Base-by-base conservation (phyloP, 1,139 yeast genomes). In the Pichia sp. region DNA sequence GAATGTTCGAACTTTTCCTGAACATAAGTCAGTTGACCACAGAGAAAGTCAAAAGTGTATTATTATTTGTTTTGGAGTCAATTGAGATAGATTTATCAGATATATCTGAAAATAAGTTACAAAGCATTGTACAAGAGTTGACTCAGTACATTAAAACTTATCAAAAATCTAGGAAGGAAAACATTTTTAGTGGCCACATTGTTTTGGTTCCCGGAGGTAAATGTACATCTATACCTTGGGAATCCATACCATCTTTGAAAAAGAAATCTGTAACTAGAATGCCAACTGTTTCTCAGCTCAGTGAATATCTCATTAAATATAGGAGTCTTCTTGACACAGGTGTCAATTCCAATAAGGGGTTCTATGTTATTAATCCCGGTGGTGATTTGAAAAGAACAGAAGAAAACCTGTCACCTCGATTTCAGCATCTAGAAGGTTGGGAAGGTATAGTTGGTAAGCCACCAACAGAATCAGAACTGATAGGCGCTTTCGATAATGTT, bases 141-240 rank as follows among this genome's bases (percentile, higher is more conserved):
- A n/a, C 15, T 14, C 7, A 14, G 30, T 14, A 14, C 18, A 26
- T 14, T 14, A 14, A 4, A 14, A 6, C 30, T 4, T 11, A 11
- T 14, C 17, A 14, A 14, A 26, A n/a, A 4, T 26, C 30, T 14
- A 6, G 8, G 5, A 26, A 26, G n/a, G n/a, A n/a, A n/a, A n/a
- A n/a, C n/a, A n/a, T n/a, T n/a, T n/a, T n/a, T n/a, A n/a, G n/a
- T 14, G 30, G 18, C 4, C 96, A 88, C 58, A 66, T 80, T 2
- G 77, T 89, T 3, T 63, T 91, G 39, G 66, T 91, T 9, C 74
- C 86, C 4, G 80, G 88, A 36, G 69, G 78, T 34, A 64, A 65
- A 8, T 79, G 93, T 51, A 74, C 75, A 11, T 61, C 64, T 23
- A 68, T 91, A 36, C 97, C 97, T 0, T 91, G 97, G 97, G 98